These are phyloP conservation scores for Nitzschia inconspicua DNA, from an alignment of 108 stramenopile species.

Conservation along the genomic window DNA sequence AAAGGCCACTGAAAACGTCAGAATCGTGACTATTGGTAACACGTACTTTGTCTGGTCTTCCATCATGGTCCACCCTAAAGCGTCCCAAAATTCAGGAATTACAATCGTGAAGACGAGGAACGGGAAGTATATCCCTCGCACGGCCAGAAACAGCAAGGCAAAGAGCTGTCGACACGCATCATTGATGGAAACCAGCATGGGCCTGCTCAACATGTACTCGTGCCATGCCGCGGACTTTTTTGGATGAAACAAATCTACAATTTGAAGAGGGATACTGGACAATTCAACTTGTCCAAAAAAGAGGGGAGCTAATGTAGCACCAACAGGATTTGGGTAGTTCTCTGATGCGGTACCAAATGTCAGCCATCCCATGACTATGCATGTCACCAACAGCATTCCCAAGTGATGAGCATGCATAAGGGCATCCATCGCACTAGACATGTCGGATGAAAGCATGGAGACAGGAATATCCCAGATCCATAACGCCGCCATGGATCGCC, in stretches of 20 bases:
- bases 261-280: slow-evolving; percentile 49
- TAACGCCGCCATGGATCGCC: slow-evolving; percentile 18
- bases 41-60: not conserved
- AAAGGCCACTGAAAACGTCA: slow-evolving; percentile 34
- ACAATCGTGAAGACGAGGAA: slow-evolving; percentile 27
- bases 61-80: slow-evolving; percentile 7
- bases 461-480: slow-evolving; percentile 63
- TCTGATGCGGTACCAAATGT: slow-evolving; percentile 18
- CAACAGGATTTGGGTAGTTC: slow-evolving; percentile 18
- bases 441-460: slow-evolving; percentile 14
- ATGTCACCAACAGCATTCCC: slow-evolving; percentile 51
- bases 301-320: slow-evolving; percentile 53
- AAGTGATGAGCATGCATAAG: slow-evolving; percentile 57
- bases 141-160: slow-evolving; percentile 45
- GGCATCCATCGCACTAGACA: slow-evolving; percentile 24
- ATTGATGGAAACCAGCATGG: slow-evolving; percentile 22
- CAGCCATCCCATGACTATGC: slow-evolving; percentile 28
- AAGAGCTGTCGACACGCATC: slow-evolving; percentile 37
- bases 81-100: slow-evolving; percentile 37
- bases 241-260: slow-evolving; percentile 69
- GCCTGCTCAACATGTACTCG: slow-evolving; percentile 23
- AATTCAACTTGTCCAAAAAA: slow-evolving; percentile 73
- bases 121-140: slow-evolving; percentile 59
- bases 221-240: slow-evolving; percentile 43
- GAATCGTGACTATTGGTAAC: slow-evolving; percentile 18